Percentiles rank a stretch among this genome's conserved stretches.
Evolutionary conservation across 805 yeast species (phyloP).

Genomic region (Candida silvicultrix): DNA sequence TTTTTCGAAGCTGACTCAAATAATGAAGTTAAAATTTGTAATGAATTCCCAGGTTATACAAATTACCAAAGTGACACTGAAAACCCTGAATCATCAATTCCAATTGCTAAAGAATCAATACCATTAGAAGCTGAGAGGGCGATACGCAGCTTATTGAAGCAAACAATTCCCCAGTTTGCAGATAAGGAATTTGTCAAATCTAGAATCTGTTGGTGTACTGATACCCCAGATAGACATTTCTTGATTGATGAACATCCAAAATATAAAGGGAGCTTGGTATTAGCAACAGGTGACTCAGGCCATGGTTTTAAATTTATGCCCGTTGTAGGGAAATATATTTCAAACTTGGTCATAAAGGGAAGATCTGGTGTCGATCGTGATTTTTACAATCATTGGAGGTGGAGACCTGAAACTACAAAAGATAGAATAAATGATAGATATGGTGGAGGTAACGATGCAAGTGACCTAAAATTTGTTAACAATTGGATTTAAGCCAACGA

Average conservation of each 20-base stretch:
- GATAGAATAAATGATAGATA: background rate
- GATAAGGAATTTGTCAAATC: constrained; percentile 17
- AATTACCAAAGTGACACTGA: constrained; percentile 4
- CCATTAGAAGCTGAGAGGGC: constrained; percentile 20
- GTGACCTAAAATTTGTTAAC: background rate
- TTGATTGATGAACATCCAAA: constrained; percentile 19
- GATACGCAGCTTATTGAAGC: constrained; percentile 19
- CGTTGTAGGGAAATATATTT: constrained; percentile 20
- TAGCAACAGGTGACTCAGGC: constrained; percentile 26
- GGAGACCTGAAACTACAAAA: constrained; percentile 21
- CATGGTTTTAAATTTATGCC: constrained; percentile 25
- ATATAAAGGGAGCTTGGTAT: constrained; percentile 5
- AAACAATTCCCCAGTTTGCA: constrained; percentile 22
- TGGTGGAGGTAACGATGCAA: background rate
- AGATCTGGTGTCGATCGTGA: background rate
- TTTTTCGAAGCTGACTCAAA: constrained; percentile 30
- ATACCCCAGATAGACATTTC: constrained; percentile 21
- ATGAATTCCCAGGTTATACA: constrained; percentile 28
- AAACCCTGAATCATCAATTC: constrained; percentile 13
- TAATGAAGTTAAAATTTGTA: constrained; percentile 25
- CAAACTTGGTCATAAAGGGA: constrained; percentile 21
- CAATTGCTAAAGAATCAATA: constrained; percentile 15
- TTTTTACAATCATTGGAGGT: constrained; percentile 19
- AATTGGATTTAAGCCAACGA: background rate
- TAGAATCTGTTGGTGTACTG: constrained; percentile 26